Evolutionary conservation across 2,329 filamentous ascomycete genomes (phyloP).

Genomic region (Colletotrichum euphorbiae): DNA sequence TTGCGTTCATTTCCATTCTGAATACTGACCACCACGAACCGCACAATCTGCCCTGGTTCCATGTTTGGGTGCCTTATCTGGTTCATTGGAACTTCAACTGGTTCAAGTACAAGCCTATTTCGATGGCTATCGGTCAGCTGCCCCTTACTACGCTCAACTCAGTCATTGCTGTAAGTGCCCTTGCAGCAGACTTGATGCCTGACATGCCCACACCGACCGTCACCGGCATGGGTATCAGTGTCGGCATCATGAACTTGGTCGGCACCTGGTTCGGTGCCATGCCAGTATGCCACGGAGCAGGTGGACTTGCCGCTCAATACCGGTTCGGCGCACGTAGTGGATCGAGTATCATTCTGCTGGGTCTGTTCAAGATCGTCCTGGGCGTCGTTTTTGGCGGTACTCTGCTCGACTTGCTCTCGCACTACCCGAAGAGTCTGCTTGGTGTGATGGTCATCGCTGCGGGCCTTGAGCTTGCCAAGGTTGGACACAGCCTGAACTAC

Average conservation of each 20-base stretch:
- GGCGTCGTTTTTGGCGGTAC: slow-evolving; percentile 81
- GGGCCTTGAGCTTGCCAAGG: slow-evolving; percentile 87
- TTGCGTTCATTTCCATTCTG: slow-evolving; percentile 64
- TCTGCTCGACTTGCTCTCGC: slow-evolving; percentile 75
- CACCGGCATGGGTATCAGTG: slow-evolving; percentile 83
- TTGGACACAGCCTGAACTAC: slow-evolving; percentile 86
- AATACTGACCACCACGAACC: slow-evolving; percentile 42
- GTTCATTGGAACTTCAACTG: slow-evolving; percentile 57
- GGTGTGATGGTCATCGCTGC: slow-evolving; percentile 92
- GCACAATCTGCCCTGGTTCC: slow-evolving; percentile 61
- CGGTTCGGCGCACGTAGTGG: slow-evolving; percentile 92
- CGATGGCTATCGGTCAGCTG: slow-evolving; percentile 84
- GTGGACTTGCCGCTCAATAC: slow-evolving; percentile 90
- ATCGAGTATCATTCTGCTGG: slow-evolving; percentile 83
- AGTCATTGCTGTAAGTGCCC: slow-evolving; percentile 85
- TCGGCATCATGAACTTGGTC: slow-evolving; percentile 84
- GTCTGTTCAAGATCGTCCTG: slow-evolving; percentile 78
- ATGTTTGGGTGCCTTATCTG: slow-evolving; percentile 70
- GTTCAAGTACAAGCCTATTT: slow-evolving; percentile 50
- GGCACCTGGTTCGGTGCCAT: slow-evolving; percentile 94
- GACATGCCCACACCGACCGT: slow-evolving; percentile 74
- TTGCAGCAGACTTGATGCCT: slow-evolving; percentile 83
- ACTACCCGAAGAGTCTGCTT: slow-evolving; percentile 81
- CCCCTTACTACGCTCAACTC: slow-evolving; percentile 94
- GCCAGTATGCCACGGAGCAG: slow-evolving; percentile 94